phyloP scores from a whole-genome alignment of 306 rosid genomes.

The Lithocarpus polystachyus region DNA sequence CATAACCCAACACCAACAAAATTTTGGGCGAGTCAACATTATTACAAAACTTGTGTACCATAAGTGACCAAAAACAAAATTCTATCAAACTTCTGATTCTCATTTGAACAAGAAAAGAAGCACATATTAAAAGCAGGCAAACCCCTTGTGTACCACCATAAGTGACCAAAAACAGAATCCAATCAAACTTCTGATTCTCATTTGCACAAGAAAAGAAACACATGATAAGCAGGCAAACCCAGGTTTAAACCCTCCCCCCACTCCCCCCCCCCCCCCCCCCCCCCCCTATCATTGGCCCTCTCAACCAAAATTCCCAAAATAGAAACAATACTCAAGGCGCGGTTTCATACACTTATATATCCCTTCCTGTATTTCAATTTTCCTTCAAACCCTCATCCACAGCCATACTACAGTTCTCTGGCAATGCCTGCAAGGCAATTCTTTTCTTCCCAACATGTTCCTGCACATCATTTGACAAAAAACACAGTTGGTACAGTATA shows the following conservation, averaged over 20 bases:
- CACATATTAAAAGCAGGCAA: conserved; percentile 17
- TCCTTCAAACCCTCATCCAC: conserved; percentile 17
- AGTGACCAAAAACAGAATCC: neutral
- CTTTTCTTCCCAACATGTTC: conserved; percentile 51
- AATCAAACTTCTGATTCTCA: neutral
- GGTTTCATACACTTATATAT: neutral
- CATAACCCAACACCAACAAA: neutral
- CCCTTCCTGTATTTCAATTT: conserved; percentile 8
- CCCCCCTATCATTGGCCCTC: neutral
- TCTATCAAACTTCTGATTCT: neutral
- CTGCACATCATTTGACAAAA: conserved; percentile 2
- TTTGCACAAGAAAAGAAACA: neutral
- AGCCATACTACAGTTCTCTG: conserved; percentile 40
- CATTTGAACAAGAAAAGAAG: neutral
- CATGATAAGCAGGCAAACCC: conserved; percentile 29
- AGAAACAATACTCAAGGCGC: too few species aligned
- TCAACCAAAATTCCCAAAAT: neutral
- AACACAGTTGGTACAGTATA: neutral
- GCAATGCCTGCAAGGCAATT: conserved; percentile 65
- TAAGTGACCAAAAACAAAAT: neutral
- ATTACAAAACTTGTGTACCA: neutral
- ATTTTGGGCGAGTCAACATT: neutral
- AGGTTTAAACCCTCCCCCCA: conserved; percentile 21
- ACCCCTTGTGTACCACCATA: neutral
- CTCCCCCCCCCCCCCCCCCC: neutral